Evolutionary conservation across 345 rosid species (phyloP), one percentile per base, ranked within the genome.

Genomic region (Salix caprea): DNA sequence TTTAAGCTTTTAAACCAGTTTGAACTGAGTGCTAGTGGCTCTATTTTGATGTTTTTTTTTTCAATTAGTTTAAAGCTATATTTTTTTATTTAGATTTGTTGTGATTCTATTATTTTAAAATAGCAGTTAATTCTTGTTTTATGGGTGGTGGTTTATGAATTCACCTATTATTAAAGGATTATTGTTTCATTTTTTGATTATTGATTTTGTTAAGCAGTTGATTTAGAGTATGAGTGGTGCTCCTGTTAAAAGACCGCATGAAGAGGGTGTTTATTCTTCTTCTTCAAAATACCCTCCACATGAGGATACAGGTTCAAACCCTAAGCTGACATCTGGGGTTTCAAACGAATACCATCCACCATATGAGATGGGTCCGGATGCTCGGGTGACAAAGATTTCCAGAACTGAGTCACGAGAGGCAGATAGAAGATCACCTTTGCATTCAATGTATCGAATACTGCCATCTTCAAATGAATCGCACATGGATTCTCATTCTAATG

Each of bases 361-460:
- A 52, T 87, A 85, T 34, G 98, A 93, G 69, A 78, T 85, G 7
- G 73, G 83, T 39, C 86, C 82, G 26, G 99, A 93, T 52, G 81
- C 86, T 71, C 86, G 98, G 81, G 42, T 81, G 21, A 81, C 77
- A 6, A 96, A 94, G 86, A 83, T 84, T 86, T 88, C 92, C 2
- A 83, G 97, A 58, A 82, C 80, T 44, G 97, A 92, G 56, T 82
- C 93, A 71, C 92, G 92, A 73, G 99, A 92, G 77, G 77, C 79
- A 0, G 97, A 92, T 82, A 88, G 94, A 75, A 92, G 96, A 80
- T 96, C 97, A 0, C 99, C 98, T 69, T 58, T 95, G 78, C 94
- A 88, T 67, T 81, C 89, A 0, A 58, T 84, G 14, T 89, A 88
- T 74, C 84, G 95, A 61, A 78, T 90, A 77, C 89, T 91, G 0